phyloP scores from a whole-genome alignment of 2,329 filamentous ascomycete species.

The Kalmusia sp. region DNA sequence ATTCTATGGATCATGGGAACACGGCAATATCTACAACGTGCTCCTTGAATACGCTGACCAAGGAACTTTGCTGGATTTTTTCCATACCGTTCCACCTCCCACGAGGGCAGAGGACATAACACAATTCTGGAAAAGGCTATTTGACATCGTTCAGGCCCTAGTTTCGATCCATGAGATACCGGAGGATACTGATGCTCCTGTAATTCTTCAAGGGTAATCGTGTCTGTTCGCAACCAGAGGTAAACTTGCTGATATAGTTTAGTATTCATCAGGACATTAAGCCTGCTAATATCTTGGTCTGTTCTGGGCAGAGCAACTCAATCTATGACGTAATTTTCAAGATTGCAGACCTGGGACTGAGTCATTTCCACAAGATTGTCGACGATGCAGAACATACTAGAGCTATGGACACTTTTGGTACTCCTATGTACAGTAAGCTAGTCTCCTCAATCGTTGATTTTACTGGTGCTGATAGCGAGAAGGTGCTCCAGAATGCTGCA shows the following conservation, averaged over 20 bases:
- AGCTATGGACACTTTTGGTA: slow-evolving; percentile 33
- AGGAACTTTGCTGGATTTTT: slow-evolving; percentile 41
- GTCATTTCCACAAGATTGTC: slow-evolving; percentile 23
- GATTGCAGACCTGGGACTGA: slow-evolving; percentile 47
- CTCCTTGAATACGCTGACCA: slow-evolving; percentile 45
- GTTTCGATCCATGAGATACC: slow-evolving; percentile 29
- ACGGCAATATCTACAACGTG: slow-evolving; percentile 34
- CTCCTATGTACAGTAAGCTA: slow-evolving; percentile 46
- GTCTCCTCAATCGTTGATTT: neutral
- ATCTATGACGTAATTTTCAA: slow-evolving; percentile 36
- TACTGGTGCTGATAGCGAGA: neutral
- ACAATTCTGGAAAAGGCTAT: slow-evolving; percentile 41
- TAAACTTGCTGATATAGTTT: neutral
- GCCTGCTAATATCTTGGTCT: slow-evolving; percentile 50
- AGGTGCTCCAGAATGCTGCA: slow-evolving; percentile 27
- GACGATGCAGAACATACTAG: neutral
- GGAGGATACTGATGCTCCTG: neutral
- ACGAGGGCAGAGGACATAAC: slow-evolving; percentile 28
- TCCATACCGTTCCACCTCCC: slow-evolving; percentile 31
- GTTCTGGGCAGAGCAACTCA: neutral
- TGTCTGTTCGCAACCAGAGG: neutral
- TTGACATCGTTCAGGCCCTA: slow-evolving; percentile 35
- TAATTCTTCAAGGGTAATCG: slow-evolving; percentile 11
- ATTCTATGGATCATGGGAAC: slow-evolving; percentile 26
- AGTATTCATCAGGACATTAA: slow-evolving; percentile 55